These are phyloP conservation scores for Pelagophyceae sp. DNA, from an alignment of 352 stramenopile genomes.

Conservation along the genomic window DNA sequence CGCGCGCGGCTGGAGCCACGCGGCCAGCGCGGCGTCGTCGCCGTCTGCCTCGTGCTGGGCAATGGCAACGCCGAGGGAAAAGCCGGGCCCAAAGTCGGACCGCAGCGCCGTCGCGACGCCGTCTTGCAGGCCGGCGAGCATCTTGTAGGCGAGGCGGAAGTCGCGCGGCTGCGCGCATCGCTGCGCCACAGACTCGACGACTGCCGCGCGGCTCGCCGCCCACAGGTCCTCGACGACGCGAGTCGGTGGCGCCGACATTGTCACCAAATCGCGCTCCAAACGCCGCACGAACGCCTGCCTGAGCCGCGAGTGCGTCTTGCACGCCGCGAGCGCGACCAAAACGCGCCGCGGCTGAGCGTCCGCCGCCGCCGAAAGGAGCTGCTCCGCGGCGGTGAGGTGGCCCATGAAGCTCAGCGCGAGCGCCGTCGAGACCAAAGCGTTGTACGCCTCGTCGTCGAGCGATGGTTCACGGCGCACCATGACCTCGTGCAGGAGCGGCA, in stretches of 20 bases:
- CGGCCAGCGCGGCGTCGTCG: background rate
- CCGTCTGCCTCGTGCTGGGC: background rate
- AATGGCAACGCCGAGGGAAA: background rate
- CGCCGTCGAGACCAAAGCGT: background rate
- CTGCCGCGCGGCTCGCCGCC: too few relatives aligned
- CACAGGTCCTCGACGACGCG: background rate
- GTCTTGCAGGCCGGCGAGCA: background rate
- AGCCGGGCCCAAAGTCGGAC: background rate
- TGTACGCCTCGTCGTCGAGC: background rate
- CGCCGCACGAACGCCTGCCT: background rate
- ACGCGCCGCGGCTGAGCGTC: background rate
- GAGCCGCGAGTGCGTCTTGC: background rate
- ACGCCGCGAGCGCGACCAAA: background rate
- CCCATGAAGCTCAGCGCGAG: background rate
- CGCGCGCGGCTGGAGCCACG: background rate
- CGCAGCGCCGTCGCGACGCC: background rate
- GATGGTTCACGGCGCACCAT: background rate
- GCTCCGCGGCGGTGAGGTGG: background rate
- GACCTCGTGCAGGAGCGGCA: background rate
- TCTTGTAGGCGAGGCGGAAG: background rate
- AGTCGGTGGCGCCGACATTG: background rate
- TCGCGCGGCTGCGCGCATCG: background rate
- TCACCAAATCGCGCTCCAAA: background rate
- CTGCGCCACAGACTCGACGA: background rate
- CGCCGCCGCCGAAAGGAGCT: background rate